These are phyloP conservation scores for Colletotrichum sp. DNA, from an alignment of 2,329 filamentous ascomycete genomes.

Conservation along the genomic window DNA sequence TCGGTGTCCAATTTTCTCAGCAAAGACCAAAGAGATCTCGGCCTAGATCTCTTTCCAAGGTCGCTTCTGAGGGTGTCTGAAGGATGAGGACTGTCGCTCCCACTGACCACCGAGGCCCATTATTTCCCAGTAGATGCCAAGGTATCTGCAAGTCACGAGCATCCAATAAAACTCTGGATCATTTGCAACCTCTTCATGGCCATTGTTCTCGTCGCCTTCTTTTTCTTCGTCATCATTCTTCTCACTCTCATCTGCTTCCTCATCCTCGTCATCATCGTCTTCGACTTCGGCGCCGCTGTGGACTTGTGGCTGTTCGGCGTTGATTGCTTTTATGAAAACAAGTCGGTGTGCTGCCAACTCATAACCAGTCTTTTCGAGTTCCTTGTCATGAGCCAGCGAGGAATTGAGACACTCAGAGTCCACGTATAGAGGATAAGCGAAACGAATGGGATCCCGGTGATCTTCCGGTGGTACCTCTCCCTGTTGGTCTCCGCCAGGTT, in stretches of 20 bases:
- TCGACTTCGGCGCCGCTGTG: background rate
- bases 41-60: background rate
- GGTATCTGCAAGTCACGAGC: background rate
- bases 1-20: accelerated
- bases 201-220: background rate
- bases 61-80: background rate
- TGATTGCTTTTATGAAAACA: background rate
- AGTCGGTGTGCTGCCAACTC: background rate
- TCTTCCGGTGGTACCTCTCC: background rate
- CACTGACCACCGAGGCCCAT: background rate
- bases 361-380: background rate
- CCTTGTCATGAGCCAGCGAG: accelerated
- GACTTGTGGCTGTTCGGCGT: background rate
- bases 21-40: background rate
- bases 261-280: background rate
- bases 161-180: background rate
- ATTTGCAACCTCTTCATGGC: background rate
- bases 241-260: background rate
- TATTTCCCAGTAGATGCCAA: background rate
- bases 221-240: background rate
- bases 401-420: background rate
- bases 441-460: background rate
- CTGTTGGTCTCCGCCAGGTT: background rate
- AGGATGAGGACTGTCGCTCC: background rate
- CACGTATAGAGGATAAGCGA: background rate